A percentile compares a stretch with the other conserved stretches of the same genome.
These are phyloP conservation scores for Podospora bellae-mahoneyi DNA, from an alignment of 495 filamentous ascomycete species.

Conservation along the genomic window DNA sequence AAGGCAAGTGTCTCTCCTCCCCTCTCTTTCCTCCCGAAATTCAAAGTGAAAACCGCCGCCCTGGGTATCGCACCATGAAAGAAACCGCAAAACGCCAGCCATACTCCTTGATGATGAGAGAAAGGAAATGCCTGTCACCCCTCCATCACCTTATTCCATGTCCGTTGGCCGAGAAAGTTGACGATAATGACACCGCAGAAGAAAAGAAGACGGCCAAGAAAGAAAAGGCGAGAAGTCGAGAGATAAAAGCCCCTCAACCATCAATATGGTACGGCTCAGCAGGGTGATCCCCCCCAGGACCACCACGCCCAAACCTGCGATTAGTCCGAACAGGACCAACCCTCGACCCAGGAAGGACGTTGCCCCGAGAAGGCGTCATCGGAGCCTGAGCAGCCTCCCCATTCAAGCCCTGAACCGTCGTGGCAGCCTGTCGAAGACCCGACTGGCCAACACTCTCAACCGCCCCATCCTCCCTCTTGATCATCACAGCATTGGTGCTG, in stretches of 20 bases:
- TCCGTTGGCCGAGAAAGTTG: too few species aligned
- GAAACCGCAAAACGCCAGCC: too few species aligned
- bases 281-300: background rate
- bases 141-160: too few species aligned
- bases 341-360: background rate
- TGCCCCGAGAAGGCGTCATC: background rate
- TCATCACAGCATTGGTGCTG: background rate
- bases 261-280: background rate
- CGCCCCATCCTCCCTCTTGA: conserved; percentile 15
- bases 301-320: background rate
- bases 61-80: too few species aligned
- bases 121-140: too few species aligned
- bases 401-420: background rate
- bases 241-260: background rate
- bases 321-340: background rate
- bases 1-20: too few species aligned
- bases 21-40: too few species aligned
- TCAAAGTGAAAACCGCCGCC: too few species aligned
- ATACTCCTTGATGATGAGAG: too few species aligned
- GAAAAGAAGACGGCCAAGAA: too few species aligned
- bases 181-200: too few species aligned
- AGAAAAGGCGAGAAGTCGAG: background rate
- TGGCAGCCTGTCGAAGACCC: background rate
- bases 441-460: background rate
- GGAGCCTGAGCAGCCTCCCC: background rate